phyloP scores from a whole-genome alignment of 1,284 basidiomycete genomes.

The Tranzscheliella williamsii region DNA sequence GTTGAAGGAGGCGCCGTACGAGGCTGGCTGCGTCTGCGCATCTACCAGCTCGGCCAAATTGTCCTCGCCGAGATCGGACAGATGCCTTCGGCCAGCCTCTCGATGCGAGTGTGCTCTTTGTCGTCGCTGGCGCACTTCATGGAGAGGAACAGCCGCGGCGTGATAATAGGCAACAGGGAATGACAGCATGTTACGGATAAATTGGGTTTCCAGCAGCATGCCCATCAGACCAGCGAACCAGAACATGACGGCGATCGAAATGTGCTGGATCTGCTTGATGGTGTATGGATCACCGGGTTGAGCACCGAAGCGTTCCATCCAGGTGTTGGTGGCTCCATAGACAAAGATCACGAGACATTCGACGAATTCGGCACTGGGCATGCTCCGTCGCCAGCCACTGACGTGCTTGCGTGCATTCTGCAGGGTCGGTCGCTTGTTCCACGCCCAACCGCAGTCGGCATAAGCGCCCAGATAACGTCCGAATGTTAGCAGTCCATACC shows the following conservation, averaged over 20 bases:
- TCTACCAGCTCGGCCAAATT: conserved; percentile 27
- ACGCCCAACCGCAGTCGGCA: conserved; percentile 88
- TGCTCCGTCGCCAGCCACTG: conserved; percentile 28
- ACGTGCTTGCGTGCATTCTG: conserved; percentile 15
- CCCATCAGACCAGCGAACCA: conserved; percentile 90
- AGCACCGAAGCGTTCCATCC: conserved; percentile 91
- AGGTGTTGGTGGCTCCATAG: conserved; percentile 89
- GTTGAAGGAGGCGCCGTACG: conserved; percentile 81
- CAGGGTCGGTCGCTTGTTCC: conserved; percentile 68
- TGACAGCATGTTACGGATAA: conserved; percentile 42
- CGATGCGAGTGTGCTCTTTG: not conserved
- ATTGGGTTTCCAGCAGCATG: conserved; percentile 81
- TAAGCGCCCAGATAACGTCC: conserved; percentile 88
- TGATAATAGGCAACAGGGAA: conserved; percentile 33
- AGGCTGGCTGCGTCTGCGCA: conserved; percentile 45
- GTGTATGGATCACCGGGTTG: conserved; percentile 80
- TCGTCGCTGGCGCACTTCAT: conserved; percentile 7
- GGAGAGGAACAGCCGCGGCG: conserved; percentile 14
- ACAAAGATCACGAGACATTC: conserved; percentile 84
- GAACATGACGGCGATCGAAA: conserved; percentile 91
- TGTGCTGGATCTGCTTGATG: conserved; percentile 92
- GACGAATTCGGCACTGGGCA: conserved; percentile 74
- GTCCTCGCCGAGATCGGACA: conserved; percentile 1
- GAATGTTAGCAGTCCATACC: conserved; percentile 84
- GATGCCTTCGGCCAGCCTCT: not conserved